Evolutionary conservation across 495 filamentous ascomycete genomes (phyloP), one percentile per base, ranked within the genome.

Genomic region (Aspergillus egyptiacus): DNA sequence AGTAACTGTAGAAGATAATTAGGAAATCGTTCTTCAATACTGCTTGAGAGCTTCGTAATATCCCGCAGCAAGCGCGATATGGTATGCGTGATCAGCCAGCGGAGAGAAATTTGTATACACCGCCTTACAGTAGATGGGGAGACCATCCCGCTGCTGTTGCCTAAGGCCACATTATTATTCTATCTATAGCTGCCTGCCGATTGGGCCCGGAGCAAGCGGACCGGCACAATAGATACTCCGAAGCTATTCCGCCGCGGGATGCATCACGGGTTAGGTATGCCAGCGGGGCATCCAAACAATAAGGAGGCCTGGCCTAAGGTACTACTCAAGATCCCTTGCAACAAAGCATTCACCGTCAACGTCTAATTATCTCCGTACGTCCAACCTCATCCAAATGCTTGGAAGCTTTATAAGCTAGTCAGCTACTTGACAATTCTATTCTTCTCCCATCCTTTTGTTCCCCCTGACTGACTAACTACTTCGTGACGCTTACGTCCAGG

Each of bases 1-100:
- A 18, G 41, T 23, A 51, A 25, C 41, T 37, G 22, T 45, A 34
- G n/a, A 39, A 6, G 20, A 35, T 32, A 24, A 27, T 33, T 8
- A 18, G 8, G 1, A 15, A 19, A 34, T n/a, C 18, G 38, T 15
- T 25, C 7, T 30, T 25, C 28, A 33, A 20, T 34, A 28, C 48
- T 44, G 35, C 45, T 42, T n/a, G n/a, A n/a, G n/a, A n/a, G n/a
- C n/a, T n/a, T n/a, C 32, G 32, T 32, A 44, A 32, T 19, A 37
- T 46, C 33, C 44, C 49, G 51, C 45, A 41, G 51, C 44, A 51
- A 58, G 36, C 51, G 50, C 34, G 41, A 39, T 51, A 50, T 48
- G 37, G 25, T 23, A 39, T n/a, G 14, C 27, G 44, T 59, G 52
- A 60, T 57, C 58, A 37, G 37, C 27, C 30, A 28, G 53, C 33